phyloP scores from a whole-genome alignment of 345 rosid genomes.

The Bruguiera sexangula region DNA sequence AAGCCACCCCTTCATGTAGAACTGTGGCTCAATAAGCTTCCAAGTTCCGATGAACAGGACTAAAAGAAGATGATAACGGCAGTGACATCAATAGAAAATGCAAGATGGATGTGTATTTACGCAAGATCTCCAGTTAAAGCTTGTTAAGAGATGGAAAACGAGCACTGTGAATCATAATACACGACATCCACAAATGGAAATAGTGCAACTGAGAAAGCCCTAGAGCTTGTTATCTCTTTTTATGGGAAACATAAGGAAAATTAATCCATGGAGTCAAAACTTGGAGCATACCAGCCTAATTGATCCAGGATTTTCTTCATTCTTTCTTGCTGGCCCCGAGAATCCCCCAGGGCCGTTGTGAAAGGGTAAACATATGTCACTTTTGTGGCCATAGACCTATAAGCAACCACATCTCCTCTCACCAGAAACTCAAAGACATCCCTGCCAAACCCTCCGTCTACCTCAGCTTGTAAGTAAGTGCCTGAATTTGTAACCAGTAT shows the following conservation, averaged over 20 bases:
- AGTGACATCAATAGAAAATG: no score
- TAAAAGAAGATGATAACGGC: no score
- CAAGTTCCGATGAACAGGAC: no score
- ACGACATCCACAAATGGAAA: no score
- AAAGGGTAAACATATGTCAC: slow-evolving; percentile 88
- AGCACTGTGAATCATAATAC: no score
- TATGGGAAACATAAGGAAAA: neutral
- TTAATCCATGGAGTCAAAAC: slow-evolving; percentile 75
- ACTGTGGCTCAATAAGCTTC: no score
- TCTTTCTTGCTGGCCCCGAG: slow-evolving; percentile 78
- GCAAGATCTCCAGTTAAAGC: no score
- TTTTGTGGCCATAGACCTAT: slow-evolving; percentile 71
- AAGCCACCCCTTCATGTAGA: no score
- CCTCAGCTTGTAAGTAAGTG: slow-evolving; percentile 67
- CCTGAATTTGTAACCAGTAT: slow-evolving; percentile 36
- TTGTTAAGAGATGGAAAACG: no score
- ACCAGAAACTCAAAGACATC: slow-evolving; percentile 83
- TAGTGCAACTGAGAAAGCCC: neutral
- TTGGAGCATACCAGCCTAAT: slow-evolving; percentile 81
- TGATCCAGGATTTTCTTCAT: slow-evolving; percentile 59
- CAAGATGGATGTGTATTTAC: no score
- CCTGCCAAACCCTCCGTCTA: slow-evolving; percentile 68
- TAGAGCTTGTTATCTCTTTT: neutral
- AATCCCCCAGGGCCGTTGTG: slow-evolving; percentile 85
- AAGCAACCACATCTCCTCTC: slow-evolving; percentile 69